phyloP scores from a whole-genome alignment of 139 green algal genomes.

The Trebouxia sp. region DNA sequence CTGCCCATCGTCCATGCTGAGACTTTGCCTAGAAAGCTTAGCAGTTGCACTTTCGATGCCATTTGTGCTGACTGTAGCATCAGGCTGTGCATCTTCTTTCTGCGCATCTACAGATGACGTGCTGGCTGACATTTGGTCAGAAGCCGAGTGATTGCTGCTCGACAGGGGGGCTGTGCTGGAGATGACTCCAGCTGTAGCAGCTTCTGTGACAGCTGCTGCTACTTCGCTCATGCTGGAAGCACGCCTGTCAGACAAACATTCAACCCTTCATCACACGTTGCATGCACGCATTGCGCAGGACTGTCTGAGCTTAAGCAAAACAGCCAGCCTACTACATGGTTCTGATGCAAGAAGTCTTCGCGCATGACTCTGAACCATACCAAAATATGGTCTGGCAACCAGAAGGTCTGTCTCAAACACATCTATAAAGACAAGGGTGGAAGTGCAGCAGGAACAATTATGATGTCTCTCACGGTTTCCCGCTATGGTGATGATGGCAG shows the following conservation, averaged over 20 bases:
- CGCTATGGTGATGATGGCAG: too few relatives aligned
- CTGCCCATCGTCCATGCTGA: conserved; percentile 13
- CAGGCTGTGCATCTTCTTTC: background rate
- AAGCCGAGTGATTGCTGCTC: too few relatives aligned
- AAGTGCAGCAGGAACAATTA: too few relatives aligned
- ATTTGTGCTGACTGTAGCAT: background rate
- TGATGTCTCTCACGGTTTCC: too few relatives aligned
- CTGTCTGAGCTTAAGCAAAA: background rate
- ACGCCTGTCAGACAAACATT: background rate
- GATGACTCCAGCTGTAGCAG: background rate
- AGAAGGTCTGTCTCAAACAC: too few relatives aligned
- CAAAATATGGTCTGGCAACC: background rate
- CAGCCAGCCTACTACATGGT: background rate
- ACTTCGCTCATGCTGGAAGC: conserved; percentile 7
- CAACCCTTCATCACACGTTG: background rate
- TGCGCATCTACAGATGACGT: too few relatives aligned
- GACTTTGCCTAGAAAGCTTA: background rate
- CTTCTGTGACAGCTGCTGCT: conserved; percentile 20
- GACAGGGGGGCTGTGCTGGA: background rate
- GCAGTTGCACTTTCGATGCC: background rate
- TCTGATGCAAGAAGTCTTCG: background rate
- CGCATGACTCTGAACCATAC: background rate
- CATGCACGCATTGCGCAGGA: background rate
- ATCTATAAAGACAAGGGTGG: too few relatives aligned
- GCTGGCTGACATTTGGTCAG: too few relatives aligned